Evolutionary conservation across 2,329 filamentous ascomycete genomes (phyloP).

Genomic region (Cladophialophora psammophila): DNA sequence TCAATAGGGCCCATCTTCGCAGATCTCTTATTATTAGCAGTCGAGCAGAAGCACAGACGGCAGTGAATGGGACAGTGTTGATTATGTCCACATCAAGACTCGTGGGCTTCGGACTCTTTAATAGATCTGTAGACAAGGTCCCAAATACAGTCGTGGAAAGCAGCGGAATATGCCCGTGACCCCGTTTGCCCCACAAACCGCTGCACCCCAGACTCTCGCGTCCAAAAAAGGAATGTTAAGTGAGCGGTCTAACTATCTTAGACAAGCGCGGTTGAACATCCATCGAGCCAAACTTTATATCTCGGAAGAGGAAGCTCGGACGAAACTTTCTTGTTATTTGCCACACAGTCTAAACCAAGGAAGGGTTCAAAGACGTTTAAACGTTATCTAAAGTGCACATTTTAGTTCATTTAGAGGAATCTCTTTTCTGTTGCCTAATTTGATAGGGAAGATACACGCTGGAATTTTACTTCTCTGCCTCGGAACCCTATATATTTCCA

Average conservation of each 20-base stretch:
- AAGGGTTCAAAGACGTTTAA: slow-evolving; percentile 16
- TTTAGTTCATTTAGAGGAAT: neutral
- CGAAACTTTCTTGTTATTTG: neutral
- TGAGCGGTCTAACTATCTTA: slow-evolving; percentile 7
- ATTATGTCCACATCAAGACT: neutral
- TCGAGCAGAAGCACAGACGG: neutral
- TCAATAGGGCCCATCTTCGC: neutral
- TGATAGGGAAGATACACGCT: neutral
- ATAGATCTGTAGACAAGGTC: neutral
- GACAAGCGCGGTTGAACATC: neutral
- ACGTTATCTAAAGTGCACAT: neutral
- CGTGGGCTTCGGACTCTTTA: neutral
- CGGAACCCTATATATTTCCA: neutral
- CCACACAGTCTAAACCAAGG: neutral
- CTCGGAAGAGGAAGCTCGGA: slow-evolving; percentile 7
- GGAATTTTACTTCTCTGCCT: neutral
- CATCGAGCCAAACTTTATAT: neutral
- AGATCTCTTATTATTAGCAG: neutral
- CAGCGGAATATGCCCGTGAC: neutral
- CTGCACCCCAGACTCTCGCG: neutral
- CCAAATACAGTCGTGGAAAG: neutral
- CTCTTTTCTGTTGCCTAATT: neutral
- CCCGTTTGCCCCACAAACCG: neutral
- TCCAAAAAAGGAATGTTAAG: slow-evolving; percentile 18
- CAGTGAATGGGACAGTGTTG: neutral